Base-by-base conservation (phyloP, 352 stramenopile genomes). In the Phytophthora cactorum region DNA sequence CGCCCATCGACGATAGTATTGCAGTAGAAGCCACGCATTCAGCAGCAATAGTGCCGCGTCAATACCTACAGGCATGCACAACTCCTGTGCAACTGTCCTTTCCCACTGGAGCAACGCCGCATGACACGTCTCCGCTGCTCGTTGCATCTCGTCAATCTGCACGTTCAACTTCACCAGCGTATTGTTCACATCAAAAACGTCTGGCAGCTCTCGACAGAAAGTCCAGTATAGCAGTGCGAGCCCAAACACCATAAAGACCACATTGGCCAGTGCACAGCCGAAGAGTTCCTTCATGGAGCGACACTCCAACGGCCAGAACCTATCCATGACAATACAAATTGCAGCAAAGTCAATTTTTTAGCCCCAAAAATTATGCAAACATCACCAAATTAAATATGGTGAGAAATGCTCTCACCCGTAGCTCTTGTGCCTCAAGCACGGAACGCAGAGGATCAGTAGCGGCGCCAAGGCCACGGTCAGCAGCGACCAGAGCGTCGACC, bases 291-390 rank as follows among this genome's bases (percentile, higher is more conserved):
- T 74, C 17, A 92, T 51, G 14, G 84, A 92, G 47, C 65, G 49
- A 62, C 85, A 92, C 7, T 70, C 75, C 32, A 95, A 74, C 44
- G 87, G 87, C 85, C 87, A 95, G 52, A 85, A 84, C 12, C 86
- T 93, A 47, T 31, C 39, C 63, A n/a, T 11, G 9, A 52, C 49
- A 52, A 29, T 31, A 5, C 22, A 25, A 54, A 52, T 38, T 43
- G 9, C 1, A 32, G 52, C 10, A 52, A 52, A 61, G 29, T n/a
- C 11, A 52, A 31, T 22, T 46, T 43, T 22, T 31, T 8, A 50
- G 3, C 25, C 5, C 22, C 3, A 28, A 25, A 22, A 60, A 51
- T 17, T 52, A 25, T 28, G 3, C 22, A 58, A 54, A 39, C 25
- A 34, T 3, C 14, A 62, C 10, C 50, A 39, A 28, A 38, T 32